These are phyloP conservation scores for Litsea cubeba DNA, from an alignment of 164 flowering plant species.

Conservation along the genomic window DNA sequence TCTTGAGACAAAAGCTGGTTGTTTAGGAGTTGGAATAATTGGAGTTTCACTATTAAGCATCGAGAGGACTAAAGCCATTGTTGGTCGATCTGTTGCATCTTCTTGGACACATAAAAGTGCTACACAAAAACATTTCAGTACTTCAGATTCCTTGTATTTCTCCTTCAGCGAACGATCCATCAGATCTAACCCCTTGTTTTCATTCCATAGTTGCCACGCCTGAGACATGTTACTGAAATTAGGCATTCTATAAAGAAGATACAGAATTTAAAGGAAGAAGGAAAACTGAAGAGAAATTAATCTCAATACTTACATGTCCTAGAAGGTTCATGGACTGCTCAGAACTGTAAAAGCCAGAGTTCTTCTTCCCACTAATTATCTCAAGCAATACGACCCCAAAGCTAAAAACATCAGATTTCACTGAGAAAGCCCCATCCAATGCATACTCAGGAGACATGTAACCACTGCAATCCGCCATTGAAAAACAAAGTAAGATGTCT, in stretches of 20 bases:
- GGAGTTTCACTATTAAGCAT: neutral
- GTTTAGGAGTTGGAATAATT: slow-evolving; percentile 3
- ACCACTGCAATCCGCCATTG: neutral
- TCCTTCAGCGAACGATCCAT: slow-evolving; percentile 2
- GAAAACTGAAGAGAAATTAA: too few species aligned
- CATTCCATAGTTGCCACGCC: slow-evolving; percentile 10
- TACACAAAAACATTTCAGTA: neutral
- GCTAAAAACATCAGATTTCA: slow-evolving; percentile 12
- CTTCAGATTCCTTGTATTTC: neutral
- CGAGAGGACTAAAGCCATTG: neutral
- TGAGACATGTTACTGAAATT: neutral
- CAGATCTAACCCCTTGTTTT: neutral
- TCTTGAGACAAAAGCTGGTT: slow-evolving; percentile 1
- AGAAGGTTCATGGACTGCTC: neutral
- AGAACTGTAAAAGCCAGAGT: neutral
- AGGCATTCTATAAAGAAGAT: neutral
- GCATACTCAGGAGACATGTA: slow-evolving; percentile 11
- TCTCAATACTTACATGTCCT: neutral
- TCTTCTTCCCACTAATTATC: neutral
- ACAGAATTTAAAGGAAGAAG: neutral
- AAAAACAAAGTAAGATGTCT: too few species aligned
- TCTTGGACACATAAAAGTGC: slow-evolving; percentile 4
- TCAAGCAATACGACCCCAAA: slow-evolving; percentile 3
- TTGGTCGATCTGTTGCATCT: slow-evolving; percentile 6
- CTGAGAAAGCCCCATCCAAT: neutral